phyloP scores from a whole-genome alignment of 2,329 filamentous ascomycete species.

The Trichoderma aggressivum region DNA sequence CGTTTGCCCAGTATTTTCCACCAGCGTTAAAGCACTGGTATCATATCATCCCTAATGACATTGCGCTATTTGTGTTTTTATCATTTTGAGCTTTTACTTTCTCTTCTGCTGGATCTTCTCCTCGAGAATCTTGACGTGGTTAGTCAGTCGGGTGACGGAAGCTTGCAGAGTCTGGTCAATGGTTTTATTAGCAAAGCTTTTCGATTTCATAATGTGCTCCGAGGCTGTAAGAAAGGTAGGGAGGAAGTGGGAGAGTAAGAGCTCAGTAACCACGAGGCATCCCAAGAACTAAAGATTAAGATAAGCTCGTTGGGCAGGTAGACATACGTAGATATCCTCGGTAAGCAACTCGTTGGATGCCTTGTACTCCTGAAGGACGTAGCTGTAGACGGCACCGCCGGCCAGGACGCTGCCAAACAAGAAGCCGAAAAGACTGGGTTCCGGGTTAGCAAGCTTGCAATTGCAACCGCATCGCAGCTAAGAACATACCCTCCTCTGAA shows the following conservation, averaged over 20 bases:
- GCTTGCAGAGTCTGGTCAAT: constrained; percentile 71
- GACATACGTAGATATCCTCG: constrained; percentile 91
- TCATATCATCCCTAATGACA: not conserved
- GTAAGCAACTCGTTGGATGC: constrained; percentile 88
- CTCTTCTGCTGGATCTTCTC: constrained; percentile 73
- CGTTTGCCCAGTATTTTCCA: not conserved
- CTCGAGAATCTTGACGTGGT: constrained; percentile 79
- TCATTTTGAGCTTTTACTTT: constrained; percentile 46
- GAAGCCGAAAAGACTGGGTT: constrained; percentile 80
- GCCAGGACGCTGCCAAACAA: constrained; percentile 78
- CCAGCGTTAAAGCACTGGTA: not conserved
- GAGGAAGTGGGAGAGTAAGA: not conserved
- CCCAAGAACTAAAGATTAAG: not conserved
- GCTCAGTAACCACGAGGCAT: not conserved
- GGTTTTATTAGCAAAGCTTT: not conserved
- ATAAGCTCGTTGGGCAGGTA: too few species aligned
- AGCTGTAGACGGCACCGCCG: constrained; percentile 82
- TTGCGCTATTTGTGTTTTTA: not conserved
- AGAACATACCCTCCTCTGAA: constrained; percentile 58
- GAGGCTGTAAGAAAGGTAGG: too few species aligned
- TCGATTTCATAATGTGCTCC: not conserved
- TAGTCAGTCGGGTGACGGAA: constrained; percentile 80
- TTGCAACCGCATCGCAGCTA: not conserved
- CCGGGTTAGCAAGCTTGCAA: constrained; percentile 10
- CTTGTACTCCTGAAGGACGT: constrained; percentile 90